Conservation (phyloP, 768 basidiomycete species). For the Tricholoma furcatifolium region DNA sequence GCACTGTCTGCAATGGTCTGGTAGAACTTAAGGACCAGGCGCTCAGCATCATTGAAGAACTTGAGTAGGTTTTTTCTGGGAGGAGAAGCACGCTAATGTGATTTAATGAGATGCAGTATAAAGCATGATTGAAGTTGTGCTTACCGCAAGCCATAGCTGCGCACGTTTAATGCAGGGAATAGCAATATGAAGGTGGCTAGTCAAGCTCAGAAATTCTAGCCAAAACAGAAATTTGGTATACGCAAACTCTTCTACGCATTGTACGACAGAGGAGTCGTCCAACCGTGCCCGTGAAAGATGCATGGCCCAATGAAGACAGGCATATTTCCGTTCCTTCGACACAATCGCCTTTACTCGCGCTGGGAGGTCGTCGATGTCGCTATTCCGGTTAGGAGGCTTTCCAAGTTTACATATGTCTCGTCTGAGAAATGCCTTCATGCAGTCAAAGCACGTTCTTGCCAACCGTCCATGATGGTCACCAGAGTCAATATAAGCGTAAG, state of each 20-base stretch:
- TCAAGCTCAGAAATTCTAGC: constrained; percentile 8
- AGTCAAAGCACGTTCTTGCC: constrained; percentile 3
- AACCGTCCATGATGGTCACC: not conserved
- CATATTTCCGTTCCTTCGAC: not conserved
- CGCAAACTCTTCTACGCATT: constrained; percentile 1
- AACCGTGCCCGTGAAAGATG: constrained; percentile 1
- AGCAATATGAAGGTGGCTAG: not conserved
- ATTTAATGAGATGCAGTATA: not conserved
- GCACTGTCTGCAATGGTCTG: constrained; percentile 7
- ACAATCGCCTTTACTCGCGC: not conserved
- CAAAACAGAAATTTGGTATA: constrained; percentile 4
- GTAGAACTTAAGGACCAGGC: constrained; percentile 4
- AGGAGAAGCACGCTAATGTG: not conserved
- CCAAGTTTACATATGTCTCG: constrained; percentile 9
- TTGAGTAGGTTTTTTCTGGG: not conserved
- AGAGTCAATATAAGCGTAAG: constrained; percentile 3
- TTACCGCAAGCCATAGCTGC: constrained; percentile 3
- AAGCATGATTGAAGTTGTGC: not conserved
- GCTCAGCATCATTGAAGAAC: constrained; percentile 9
- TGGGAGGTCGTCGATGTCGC: constrained; percentile 1
- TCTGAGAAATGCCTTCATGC: constrained; percentile 2
- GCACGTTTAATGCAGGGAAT: constrained; percentile 4
- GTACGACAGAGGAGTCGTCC: not conserved
- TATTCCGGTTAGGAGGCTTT: not conserved
- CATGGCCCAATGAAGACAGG: constrained; percentile 9